Base-by-base conservation (phyloP, 106 monocot genomes). In the Platanthera zijinensis region DNA sequence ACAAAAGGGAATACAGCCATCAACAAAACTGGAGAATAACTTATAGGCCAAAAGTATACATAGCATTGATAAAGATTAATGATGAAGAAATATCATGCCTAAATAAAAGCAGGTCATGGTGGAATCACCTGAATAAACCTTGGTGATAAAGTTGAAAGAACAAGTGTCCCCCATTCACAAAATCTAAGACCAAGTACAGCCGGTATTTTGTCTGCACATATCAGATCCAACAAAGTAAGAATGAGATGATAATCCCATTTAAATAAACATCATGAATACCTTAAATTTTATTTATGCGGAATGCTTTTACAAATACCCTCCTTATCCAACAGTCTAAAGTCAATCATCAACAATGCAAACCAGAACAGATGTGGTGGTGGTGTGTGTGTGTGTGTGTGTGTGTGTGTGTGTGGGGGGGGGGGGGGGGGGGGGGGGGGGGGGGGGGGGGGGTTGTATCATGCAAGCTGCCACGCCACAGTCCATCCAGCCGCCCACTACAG, bases 91-190 rank as follows among this genome's bases (percentile, higher is more conserved):
- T 13, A 53, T 8, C 52, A 53, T 13, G 21, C 18, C 39, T 59
- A 18, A 15, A 59, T 4, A 18, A 72, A 50, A 45, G 10, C 7
- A 67, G 22, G 62, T 22, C 21, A 6, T 5, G 12, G 4, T 30
- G 12, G 10, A 66, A 66, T 21, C 69, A 99, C 99, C 92, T 92
- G 88, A 99, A 99, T 69, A 99, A 79, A 21, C 90, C 92, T 8
- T 99, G 92, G 76, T 85, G 91, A 76, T 90, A 92, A 59, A 99
- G 94, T 82, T 99, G 99, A 74, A 94, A 99, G 81, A 99, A 99
- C 14, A 99, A 76, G 81, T 99, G 99, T 21, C 99, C 99, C 0
- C 94, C 99, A 76, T 99, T 99, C 48, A 92, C 75, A 71, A 99
- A 99, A 78, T 99, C 99, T 51, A 99, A 86, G 18, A 99, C 99